Conservation (phyloP, 805 yeast genomes). For the Komagataella ulmi region DNA sequence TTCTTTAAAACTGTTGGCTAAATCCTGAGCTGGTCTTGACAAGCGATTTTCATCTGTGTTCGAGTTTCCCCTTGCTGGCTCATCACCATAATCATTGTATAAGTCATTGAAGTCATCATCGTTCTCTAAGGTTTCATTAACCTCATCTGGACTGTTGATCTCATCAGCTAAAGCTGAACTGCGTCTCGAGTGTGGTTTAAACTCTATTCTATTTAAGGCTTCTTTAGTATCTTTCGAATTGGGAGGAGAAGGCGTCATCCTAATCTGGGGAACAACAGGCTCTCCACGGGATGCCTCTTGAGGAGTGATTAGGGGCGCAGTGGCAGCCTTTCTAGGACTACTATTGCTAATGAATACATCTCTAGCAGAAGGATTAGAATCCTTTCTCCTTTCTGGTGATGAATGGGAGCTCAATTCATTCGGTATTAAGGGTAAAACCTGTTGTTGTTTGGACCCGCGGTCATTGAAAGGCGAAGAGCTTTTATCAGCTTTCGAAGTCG, state of each 20-base stretch:
- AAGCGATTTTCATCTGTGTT: neutral
- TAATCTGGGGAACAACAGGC: neutral
- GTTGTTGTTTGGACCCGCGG: neutral
- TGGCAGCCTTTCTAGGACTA: neutral
- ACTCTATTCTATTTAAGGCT: neutral
- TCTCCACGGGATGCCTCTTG: neutral
- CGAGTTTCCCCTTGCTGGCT: neutral
- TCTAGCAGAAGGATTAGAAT: neutral
- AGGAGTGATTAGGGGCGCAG: neutral
- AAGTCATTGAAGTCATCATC: conserved; percentile 11
- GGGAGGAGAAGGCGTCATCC: neutral
- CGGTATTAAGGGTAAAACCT: neutral
- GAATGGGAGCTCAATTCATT: neutral
- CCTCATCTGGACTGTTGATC: neutral
- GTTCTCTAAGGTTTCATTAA: neutral
- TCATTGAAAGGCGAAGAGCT: neutral
- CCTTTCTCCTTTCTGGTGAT: neutral
- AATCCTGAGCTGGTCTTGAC: neutral
- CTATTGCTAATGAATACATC: neutral
- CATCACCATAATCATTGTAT: conserved; percentile 11
- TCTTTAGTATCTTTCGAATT: neutral
- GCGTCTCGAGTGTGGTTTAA: neutral
- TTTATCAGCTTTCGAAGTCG: neutral
- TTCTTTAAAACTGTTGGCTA: neutral
- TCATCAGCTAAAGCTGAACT: neutral